A percentile compares a stretch with the other conserved stretches of the same genome.
These are phyloP conservation scores for Rhodotorula glutinis DNA, from an alignment of 1,284 basidiomycete species.

Conservation along the genomic window DNA sequence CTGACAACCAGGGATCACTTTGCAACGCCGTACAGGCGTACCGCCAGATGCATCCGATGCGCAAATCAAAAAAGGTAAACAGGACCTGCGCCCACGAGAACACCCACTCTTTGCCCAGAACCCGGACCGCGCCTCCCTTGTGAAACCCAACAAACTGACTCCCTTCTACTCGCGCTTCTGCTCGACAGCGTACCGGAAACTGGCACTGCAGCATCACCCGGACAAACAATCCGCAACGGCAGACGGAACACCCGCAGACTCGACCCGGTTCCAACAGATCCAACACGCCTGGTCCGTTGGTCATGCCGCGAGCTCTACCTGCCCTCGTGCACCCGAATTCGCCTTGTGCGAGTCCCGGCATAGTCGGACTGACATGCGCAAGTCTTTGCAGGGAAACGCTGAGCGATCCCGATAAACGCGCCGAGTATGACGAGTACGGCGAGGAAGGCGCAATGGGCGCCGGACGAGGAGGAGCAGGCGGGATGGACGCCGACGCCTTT, in stretches of 20 bases:
- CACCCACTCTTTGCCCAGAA: too few relatives aligned
- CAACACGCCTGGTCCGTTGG: conserved; percentile 66
- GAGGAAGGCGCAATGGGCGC: conserved; percentile 1
- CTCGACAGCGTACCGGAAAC: conserved; percentile 66
- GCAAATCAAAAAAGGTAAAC: conserved; percentile 71
- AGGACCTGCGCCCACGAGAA: too few relatives aligned
- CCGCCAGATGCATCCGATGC: conserved; percentile 3
- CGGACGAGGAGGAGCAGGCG: conserved; percentile 13
- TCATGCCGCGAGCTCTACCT: too few relatives aligned
- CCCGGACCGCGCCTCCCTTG: too few relatives aligned
- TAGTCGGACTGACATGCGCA: too few relatives aligned
- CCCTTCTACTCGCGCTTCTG: too few relatives aligned
- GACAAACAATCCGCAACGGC: conserved; percentile 19
- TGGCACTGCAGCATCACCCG: conserved; percentile 33
- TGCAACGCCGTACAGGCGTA: too few relatives aligned
- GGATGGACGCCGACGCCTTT: conserved; percentile 53
- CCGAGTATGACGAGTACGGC: conserved; percentile 76
- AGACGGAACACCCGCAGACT: conserved; percentile 9
- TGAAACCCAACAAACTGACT: too few relatives aligned
- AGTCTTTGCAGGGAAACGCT: conserved; percentile 63
- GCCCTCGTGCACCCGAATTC: too few relatives aligned
- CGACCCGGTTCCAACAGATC: conserved; percentile 51
- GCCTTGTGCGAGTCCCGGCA: too few relatives aligned
- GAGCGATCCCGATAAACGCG: conserved; percentile 70
- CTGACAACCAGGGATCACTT: too few relatives aligned